Evolutionary conservation across 2,329 filamentous ascomycete genomes (phyloP).

Genomic region (Mollisia scopiformis): DNA sequence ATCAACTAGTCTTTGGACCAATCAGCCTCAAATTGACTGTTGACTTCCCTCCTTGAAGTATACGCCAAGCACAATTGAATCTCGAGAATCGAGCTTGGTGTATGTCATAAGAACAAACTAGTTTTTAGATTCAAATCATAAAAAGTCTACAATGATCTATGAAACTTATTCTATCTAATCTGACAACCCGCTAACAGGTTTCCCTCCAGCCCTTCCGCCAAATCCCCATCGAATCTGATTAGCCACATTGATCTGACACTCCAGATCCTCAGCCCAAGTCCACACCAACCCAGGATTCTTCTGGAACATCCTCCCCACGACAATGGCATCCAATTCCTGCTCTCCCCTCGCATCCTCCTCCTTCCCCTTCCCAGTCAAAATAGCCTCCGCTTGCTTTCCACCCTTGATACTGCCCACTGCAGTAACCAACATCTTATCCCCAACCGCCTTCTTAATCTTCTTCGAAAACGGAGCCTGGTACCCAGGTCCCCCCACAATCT

Average conservation of each 20-base stretch:
- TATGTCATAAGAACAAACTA: too few relatives aligned
- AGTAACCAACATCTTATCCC: slow-evolving; percentile 54
- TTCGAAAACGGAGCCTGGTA: slow-evolving; percentile 76
- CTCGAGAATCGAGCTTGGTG: too few relatives aligned
- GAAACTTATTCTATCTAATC: too few relatives aligned
- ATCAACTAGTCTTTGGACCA: too few relatives aligned
- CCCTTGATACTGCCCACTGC: slow-evolving; percentile 53
- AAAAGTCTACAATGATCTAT: too few relatives aligned
- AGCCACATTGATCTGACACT: slow-evolving; percentile 48
- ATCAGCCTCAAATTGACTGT: too few relatives aligned
- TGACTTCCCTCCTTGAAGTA: too few relatives aligned
- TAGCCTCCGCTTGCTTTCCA: slow-evolving; percentile 48
- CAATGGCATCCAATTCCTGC: slow-evolving; percentile 50
- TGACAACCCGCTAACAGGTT: too few relatives aligned
- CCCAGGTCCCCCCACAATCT: slow-evolving; percentile 59
- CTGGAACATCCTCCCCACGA: slow-evolving; percentile 57
- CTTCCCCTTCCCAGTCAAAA: slow-evolving; percentile 47
- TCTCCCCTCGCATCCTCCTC: slow-evolving; percentile 48
- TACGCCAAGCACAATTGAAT: too few relatives aligned
- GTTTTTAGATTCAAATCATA: too few relatives aligned
- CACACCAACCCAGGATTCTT: slow-evolving; percentile 61
- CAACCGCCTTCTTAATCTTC: slow-evolving; percentile 72
- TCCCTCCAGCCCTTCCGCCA: slow-evolving; percentile 40
- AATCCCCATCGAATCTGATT: slow-evolving; percentile 61
- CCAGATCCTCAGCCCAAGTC: slow-evolving; percentile 57